A percentile compares a stretch with the other conserved stretches of the same genome.
phyloP scores from a whole-genome alignment of 345 rosid genomes.

The Brassica cretica region DNA sequence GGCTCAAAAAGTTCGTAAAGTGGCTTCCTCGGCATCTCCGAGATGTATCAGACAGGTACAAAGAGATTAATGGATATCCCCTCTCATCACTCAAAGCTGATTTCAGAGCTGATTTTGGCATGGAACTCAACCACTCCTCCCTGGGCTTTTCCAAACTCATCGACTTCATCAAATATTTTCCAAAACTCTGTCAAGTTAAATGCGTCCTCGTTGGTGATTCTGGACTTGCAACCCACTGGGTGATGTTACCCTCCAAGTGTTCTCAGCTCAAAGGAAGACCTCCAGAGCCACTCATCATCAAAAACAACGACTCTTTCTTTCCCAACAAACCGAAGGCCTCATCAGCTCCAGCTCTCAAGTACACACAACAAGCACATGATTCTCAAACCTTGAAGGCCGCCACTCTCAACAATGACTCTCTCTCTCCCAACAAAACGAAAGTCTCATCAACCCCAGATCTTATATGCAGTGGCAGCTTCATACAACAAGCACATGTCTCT shows the following conservation, averaged over 20 bases:
- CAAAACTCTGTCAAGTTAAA: constrained; percentile 55
- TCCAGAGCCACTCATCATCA: constrained; percentile 33
- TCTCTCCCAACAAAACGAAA: constrained; percentile 21
- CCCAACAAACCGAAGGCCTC: constrained; percentile 17
- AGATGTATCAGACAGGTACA: constrained; percentile 36
- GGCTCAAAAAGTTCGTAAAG: constrained; percentile 62
- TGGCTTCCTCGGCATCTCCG: constrained; percentile 68
- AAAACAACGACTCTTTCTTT: not conserved
- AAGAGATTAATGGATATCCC: constrained; percentile 52
- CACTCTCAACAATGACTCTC: not conserved
- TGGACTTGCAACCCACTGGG: constrained; percentile 65
- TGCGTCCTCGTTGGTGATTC: constrained; percentile 39
- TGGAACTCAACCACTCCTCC: constrained; percentile 70
- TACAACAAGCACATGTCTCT: constrained; percentile 12
- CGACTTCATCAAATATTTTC: constrained; percentile 62
- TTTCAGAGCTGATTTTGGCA: constrained; percentile 59
- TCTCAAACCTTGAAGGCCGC: constrained; percentile 8
- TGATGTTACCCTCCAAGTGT: constrained; percentile 51
- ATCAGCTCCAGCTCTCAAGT: constrained; percentile 13
- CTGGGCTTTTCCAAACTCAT: constrained; percentile 76
- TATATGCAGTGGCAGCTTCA: constrained; percentile 5
- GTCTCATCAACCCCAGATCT: constrained; percentile 11
- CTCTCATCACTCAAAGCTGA: constrained; percentile 83
- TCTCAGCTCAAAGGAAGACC: constrained; percentile 32
- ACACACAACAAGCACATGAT: constrained; percentile 12